Evolutionary conservation across 2,329 filamentous ascomycete genomes (phyloP), one percentile per base, ranked within the genome.

Genomic region (Camillea tinctor): DNA sequence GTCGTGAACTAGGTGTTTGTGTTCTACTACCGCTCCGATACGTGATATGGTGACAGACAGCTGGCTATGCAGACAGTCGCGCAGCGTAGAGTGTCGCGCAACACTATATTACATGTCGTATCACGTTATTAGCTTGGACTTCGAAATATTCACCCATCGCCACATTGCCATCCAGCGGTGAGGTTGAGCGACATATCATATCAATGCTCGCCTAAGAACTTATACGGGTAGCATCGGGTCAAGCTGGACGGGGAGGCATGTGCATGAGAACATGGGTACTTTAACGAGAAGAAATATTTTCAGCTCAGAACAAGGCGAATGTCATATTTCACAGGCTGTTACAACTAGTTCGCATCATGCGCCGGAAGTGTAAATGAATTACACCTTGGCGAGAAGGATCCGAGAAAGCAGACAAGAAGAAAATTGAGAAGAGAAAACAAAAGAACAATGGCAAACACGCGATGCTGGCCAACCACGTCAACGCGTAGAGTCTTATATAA

Each of bases 101-200:
- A 76, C 74, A 2, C 76, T 80, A 62, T 80, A n/a, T n/a, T n/a
- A 75, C 69, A 80, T 80, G 69, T 78, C 78, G 13, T 81, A 77
- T 62, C 78, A 80, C 64, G 71, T 81, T 20, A 81, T 81, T 56
- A 77, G 78, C 8, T 72, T 80, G 9, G 79, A 81, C 64, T 72
- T 81, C 2, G 78, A 79, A 4, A 69, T 79, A 19, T 78, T 75
- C 1, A 68, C 78, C 75, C 1, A 68, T 80, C 17, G 78, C 77
- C 5, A 75, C 63, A 26, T 80, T 79, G 65, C 78, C 79, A 76
- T 75, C 75, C 55, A 75, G 78, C 7, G 76, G 76, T 40, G 77
- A 81, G 66, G 26, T 30, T 11, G 26, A 30, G 26, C 26, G 3
- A 30, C 7, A 30, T 7, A 30, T 30, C 26, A 3, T 4, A 30